phyloP scores from a whole-genome alignment of 2,329 filamentous ascomycete species.

The Alternaria triticina region DNA sequence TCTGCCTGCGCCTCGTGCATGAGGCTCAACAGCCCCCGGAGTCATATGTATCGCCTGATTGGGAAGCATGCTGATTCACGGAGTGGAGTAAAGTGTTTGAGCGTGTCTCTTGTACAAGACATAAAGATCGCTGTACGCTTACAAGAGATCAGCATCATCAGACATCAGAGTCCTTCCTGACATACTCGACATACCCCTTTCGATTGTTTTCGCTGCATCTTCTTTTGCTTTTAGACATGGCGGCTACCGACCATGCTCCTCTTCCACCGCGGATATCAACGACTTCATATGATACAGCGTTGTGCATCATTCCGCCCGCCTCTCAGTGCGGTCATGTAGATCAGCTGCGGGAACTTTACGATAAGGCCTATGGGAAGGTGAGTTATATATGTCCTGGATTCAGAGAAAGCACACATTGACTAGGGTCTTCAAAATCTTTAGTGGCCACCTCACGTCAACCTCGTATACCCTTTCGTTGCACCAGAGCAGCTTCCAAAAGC shows the following conservation, averaged over 20 bases:
- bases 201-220: background rate
- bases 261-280: conserved; percentile 22
- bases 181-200: conserved; percentile 15
- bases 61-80: conserved; percentile 1
- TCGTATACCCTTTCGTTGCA: conserved; percentile 70
- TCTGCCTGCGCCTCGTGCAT: background rate
- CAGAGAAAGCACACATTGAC: background rate
- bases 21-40: conserved; percentile 11
- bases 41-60: conserved; percentile 20
- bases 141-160: conserved; percentile 7
- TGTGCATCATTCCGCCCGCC: conserved; percentile 65
- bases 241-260: conserved; percentile 7
- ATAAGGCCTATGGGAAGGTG: conserved; percentile 61
- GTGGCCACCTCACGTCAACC: conserved; percentile 72
- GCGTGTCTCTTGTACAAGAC: background rate
- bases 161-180: background rate
- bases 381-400: background rate
- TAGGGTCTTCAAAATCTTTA: background rate
- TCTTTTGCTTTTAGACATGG: conserved; percentile 22
- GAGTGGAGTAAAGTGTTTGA: background rate
- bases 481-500: conserved; percentile 56
- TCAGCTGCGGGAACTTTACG: conserved; percentile 65
- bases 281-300: conserved; percentile 63
- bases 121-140: conserved; percentile 7
- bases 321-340: conserved; percentile 59